Percentiles rank a stretch among this genome's conserved stretches.
phyloP scores from a whole-genome alignment of 805 yeast species.

The Jamesozyma gamospora region DNA sequence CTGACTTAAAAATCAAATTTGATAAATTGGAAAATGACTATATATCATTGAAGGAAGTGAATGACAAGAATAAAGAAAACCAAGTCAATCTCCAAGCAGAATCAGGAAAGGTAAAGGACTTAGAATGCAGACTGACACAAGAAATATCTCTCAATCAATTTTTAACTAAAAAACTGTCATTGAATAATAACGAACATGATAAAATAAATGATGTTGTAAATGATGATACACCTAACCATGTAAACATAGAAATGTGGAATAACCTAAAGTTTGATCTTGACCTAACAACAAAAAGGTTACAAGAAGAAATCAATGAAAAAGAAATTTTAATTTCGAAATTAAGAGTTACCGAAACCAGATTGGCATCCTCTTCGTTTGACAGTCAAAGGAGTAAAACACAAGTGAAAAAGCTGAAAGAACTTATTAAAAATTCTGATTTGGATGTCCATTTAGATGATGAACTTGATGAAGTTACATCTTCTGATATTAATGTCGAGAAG shows the following conservation, averaged over 20 bases:
- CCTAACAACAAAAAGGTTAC: slow-evolving; percentile 40
- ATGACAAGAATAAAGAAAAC: slow-evolving; percentile 11
- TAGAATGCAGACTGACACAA: slow-evolving; percentile 28
- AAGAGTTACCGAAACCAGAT: slow-evolving; percentile 48
- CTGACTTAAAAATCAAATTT: slow-evolving; percentile 17
- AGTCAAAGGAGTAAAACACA: slow-evolving; percentile 40
- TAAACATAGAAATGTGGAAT: slow-evolving; percentile 26
- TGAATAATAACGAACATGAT: neutral
- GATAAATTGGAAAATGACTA: slow-evolving; percentile 37
- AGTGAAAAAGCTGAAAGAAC: slow-evolving; percentile 30
- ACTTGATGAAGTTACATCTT: slow-evolving; percentile 9
- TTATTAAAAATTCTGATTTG: slow-evolving; percentile 18
- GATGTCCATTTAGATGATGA: slow-evolving; percentile 22
- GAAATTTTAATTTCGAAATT: slow-evolving; percentile 46
- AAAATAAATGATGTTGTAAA: neutral
- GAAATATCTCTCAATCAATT: slow-evolving; percentile 26
- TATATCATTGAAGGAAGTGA: slow-evolving; percentile 28
- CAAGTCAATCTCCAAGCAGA: slow-evolving; percentile 34
- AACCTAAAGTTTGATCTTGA: slow-evolving; percentile 41
- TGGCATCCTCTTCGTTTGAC: slow-evolving; percentile 57
- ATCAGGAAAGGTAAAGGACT: slow-evolving; percentile 32
- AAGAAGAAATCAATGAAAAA: slow-evolving; percentile 36
- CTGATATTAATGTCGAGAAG: slow-evolving; percentile 26
- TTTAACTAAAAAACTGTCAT: slow-evolving; percentile 23
- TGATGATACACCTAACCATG: no score